Evolutionary conservation across 2,329 filamentous ascomycete species (phyloP).

Genomic region (Epichloe amarillans): DNA sequence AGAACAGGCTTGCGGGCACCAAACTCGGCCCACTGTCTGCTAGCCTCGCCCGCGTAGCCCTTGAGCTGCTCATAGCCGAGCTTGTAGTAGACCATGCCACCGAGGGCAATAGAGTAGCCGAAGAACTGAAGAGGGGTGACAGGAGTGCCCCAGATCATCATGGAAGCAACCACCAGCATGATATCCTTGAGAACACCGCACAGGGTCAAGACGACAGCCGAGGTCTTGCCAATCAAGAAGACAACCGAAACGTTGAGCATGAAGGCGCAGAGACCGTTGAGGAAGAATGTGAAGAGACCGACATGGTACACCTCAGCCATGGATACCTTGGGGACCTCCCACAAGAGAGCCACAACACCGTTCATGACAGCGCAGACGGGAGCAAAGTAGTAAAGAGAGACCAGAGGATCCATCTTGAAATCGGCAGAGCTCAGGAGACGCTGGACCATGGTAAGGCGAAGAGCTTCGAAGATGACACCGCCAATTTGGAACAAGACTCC

Average conservation of each 20-base stretch:
- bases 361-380: conserved; percentile 77
- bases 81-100: conserved; percentile 72
- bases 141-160: conserved; percentile 68
- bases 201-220: conserved; percentile 72
- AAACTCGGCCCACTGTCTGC: conserved; percentile 76
- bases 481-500: conserved; percentile 69
- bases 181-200: conserved; percentile 85
- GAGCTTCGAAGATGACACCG: conserved; percentile 70
- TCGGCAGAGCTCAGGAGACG: conserved; percentile 67
- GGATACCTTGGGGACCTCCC: conserved; percentile 57
- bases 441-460: conserved; percentile 75
- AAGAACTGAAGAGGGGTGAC: conserved; percentile 68
- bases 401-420: conserved; percentile 85
- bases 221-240: conserved; percentile 79
- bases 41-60: conserved; percentile 59
- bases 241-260: conserved; percentile 75
- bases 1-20: conserved; percentile 62
- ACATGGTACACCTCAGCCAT: conserved; percentile 61
- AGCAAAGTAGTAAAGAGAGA: conserved; percentile 83
- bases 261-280: conserved; percentile 69
- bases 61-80: conserved; percentile 72
- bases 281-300: conserved; percentile 56
- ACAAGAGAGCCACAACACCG: conserved; percentile 55
- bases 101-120: conserved; percentile 68
- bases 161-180: conserved; percentile 64